Conservation (phyloP, 345 rosid species). For the Abelmoschus esculentus region DNA sequence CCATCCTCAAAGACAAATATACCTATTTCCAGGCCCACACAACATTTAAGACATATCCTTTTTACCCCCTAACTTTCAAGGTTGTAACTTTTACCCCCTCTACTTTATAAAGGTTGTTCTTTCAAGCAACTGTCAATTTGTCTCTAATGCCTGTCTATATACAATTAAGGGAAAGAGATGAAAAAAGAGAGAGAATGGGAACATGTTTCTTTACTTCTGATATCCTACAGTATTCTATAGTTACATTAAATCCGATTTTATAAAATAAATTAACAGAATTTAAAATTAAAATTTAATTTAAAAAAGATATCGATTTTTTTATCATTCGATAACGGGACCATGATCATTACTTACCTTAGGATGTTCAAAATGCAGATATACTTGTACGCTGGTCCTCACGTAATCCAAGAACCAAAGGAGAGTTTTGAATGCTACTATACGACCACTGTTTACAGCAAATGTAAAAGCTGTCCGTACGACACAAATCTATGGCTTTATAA, state of each 20-base stretch:
- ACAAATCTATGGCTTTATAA: background rate
- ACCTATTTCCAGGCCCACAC: background rate
- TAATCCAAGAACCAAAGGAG: background rate
- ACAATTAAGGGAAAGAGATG: background rate
- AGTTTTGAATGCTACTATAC: background rate
- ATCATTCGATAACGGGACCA: background rate
- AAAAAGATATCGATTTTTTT: no score
- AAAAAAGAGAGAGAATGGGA: background rate
- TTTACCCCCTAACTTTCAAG: background rate
- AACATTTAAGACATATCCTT: background rate
- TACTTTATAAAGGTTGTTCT: background rate
- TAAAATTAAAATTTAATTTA: no score
- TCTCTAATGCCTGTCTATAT: background rate
- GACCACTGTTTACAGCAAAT: background rate
- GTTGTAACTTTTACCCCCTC: background rate
- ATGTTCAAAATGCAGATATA: slow-evolving; percentile 1
- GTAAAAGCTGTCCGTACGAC: background rate
- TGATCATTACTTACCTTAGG: background rate
- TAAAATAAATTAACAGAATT: no score
- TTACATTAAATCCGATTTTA: no score
- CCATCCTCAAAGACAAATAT: slow-evolving; percentile 8
- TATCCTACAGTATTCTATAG: no score
- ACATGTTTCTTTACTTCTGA: no score
- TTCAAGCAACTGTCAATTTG: background rate
- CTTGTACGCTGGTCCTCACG: background rate